Conservation (phyloP, 169 alveolate genomes). For the Plasmodium yoelii region DNA sequence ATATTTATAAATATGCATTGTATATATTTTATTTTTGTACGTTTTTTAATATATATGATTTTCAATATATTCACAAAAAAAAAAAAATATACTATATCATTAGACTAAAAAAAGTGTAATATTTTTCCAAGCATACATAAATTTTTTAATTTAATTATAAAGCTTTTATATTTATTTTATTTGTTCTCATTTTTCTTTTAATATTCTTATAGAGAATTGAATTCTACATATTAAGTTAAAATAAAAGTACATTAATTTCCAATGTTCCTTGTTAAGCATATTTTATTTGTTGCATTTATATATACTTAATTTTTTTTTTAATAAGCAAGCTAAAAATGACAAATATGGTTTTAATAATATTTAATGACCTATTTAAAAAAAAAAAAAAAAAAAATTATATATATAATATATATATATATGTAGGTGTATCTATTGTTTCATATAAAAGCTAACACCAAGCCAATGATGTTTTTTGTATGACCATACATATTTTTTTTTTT, state of each 20-base stretch:
- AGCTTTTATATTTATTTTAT: background rate
- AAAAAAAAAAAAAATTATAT: conserved; percentile 33
- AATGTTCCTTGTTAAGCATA: conserved; percentile 4
- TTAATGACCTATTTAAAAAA: conserved; percentile 50
- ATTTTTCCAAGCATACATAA: too few species aligned
- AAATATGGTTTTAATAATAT: conserved; percentile 10
- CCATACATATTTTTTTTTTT: conserved; percentile 42
- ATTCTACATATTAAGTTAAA: conserved; percentile 10
- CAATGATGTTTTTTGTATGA: conserved; percentile 1
- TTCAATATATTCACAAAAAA: background rate
- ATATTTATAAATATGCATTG: conserved; percentile 6
- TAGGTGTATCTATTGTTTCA: conserved; percentile 36
- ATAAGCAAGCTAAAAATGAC: background rate
- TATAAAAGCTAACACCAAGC: conserved; percentile 46
- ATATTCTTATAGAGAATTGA: conserved; percentile 14
- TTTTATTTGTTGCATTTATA: conserved; percentile 16
- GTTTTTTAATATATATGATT: background rate
- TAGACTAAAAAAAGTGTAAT: conserved; percentile 2
- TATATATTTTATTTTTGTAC: background rate
- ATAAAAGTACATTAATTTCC: conserved; percentile 18
- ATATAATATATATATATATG: conserved; percentile 22
- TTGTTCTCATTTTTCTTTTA: background rate
- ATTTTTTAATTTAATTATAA: background rate
- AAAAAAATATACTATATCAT: background rate
- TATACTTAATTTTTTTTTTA: conserved; percentile 27